Conservation (phyloP, 805 yeast genomes). For the Schwanniomyces sp. region DNA sequence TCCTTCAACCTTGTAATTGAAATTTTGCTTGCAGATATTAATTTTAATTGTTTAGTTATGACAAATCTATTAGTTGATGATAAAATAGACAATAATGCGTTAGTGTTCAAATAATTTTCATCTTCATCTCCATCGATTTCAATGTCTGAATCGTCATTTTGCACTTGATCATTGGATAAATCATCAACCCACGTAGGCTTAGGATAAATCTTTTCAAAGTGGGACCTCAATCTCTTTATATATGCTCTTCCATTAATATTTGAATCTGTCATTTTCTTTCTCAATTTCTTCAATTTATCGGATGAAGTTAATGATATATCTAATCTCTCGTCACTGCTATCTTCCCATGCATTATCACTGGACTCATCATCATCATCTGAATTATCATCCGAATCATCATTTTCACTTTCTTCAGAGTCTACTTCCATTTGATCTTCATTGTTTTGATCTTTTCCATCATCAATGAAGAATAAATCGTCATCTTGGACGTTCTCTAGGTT, state of each 20-base stretch:
- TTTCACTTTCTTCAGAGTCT: slow-evolving; percentile 18
- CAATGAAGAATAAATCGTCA: slow-evolving; percentile 43
- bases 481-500: slow-evolving; percentile 33
- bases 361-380: slow-evolving; percentile 28
- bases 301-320: slow-evolving; percentile 58
- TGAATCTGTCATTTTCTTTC: slow-evolving; percentile 57
- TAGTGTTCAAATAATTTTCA: slow-evolving; percentile 22
- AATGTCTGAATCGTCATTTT: slow-evolving; percentile 9
- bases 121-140: slow-evolving; percentile 22
- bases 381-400: slow-evolving; percentile 29
- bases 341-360: slow-evolving; percentile 63
- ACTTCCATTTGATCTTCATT: slow-evolving; percentile 25
- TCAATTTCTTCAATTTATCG: slow-evolving; percentile 68
- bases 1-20: slow-evolving; percentile 84
- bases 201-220: slow-evolving; percentile 73
- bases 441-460: slow-evolving; percentile 29
- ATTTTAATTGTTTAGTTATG: slow-evolving; percentile 44
- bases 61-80: slow-evolving; percentile 36
- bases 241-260: slow-evolving; percentile 60
- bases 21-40: slow-evolving; percentile 68
- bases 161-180: slow-evolving; percentile 37
- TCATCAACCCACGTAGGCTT: slow-evolving; percentile 76
- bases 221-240: slow-evolving; percentile 64
- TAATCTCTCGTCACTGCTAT: slow-evolving; percentile 84
- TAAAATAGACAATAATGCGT: slow-evolving; percentile 32